Base-by-base conservation (phyloP, 164 flowering plant species). In the Magnolia officinalis region DNA sequence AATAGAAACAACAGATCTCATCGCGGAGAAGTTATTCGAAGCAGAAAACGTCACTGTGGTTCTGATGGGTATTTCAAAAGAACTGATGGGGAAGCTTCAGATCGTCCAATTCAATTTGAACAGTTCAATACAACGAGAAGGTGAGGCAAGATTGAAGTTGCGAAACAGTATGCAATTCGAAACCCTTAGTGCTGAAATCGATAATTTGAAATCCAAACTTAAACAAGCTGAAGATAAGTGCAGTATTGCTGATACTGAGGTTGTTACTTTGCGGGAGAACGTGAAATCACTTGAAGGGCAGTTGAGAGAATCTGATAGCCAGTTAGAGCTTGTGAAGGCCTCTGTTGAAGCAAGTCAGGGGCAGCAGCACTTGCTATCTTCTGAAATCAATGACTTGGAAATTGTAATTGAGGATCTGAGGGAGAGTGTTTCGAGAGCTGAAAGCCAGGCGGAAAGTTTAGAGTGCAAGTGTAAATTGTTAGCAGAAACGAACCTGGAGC, bases 1-100 rank as follows among this genome's bases (percentile, higher is more conserved):
- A 75, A 94, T 91, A 76, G 92, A 90, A 82, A 93, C 84, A 75
- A 76, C 80, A 49, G 85, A 78, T 51, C 81, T 75, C 63, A 72
- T 78, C 58, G 84, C 67, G 75, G 86, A 80, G 73, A 88, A 84
- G 75, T 83, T 86, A 49, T 87, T 94, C 71, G 89, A 87, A 84
- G 91, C 92, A 63, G 96, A 96, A 73, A 91, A 88, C 88, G 79
- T 84, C 71, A 82, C 87, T 55, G 90, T 77, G 61, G 82, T 91
- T 45, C 81, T 92, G 50, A 81, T 51, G 80, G 95, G 94, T 63
- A 81, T 84, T 66, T 88, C 92, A 8, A 90, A 88, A 81, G 93
- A 90, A 75, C 68, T 92, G 50, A 69, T 86, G 72, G 86, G 90
- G 24, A 81, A 74, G 20, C 79, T 89, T 45, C 95, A 94, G 67